These are phyloP conservation scores for Leishmania turanica DNA, from an alignment of 208 protist species.

Conservation along the genomic window DNA sequence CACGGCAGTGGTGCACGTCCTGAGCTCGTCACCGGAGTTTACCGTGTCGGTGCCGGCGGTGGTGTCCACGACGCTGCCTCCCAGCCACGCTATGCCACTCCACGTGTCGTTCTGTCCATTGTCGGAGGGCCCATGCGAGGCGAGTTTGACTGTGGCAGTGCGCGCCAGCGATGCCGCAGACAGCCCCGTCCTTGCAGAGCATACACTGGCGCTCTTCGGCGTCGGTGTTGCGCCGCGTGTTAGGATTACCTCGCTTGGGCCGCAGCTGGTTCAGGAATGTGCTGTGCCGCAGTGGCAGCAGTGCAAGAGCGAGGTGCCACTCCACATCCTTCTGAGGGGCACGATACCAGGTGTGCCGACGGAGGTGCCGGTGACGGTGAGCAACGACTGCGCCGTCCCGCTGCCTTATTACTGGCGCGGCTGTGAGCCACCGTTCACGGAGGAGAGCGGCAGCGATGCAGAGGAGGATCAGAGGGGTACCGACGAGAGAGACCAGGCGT, in stretches of 20 bases:
- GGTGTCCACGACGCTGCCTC: slow-evolving; percentile 33
- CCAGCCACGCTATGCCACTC: slow-evolving; percentile 43
- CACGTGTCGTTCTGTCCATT: slow-evolving; percentile 67
- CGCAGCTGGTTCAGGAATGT: slow-evolving; percentile 38
- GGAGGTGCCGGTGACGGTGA: slow-evolving; percentile 50
- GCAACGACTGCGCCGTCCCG: slow-evolving; percentile 64
- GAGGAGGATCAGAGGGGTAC: background rate
- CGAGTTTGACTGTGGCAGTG: slow-evolving; percentile 51
- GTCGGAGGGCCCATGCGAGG: slow-evolving; percentile 52
- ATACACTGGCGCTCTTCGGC: slow-evolving; percentile 55
- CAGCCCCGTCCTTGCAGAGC: slow-evolving; percentile 56
- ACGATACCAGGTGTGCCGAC: slow-evolving; percentile 61
- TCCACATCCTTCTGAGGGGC: slow-evolving; percentile 57
- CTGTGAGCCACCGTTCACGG: slow-evolving; percentile 19
- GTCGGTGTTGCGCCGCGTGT: slow-evolving; percentile 74
- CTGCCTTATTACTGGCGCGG: slow-evolving; percentile 66
- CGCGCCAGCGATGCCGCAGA: slow-evolving; percentile 31
- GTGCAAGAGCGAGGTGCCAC: slow-evolving; percentile 28
- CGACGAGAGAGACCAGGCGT: background rate
- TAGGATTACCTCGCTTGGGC: slow-evolving; percentile 53
- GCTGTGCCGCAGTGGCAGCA: slow-evolving; percentile 42
- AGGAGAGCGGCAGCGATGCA: background rate
- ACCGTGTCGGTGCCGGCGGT: slow-evolving; percentile 33
- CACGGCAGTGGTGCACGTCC: slow-evolving; percentile 54
- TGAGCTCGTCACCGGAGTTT: slow-evolving; percentile 64